Evolutionary conservation across 192 early-diverging fungal genomes (phyloP).

Genomic region (Backusella australiensis): DNA sequence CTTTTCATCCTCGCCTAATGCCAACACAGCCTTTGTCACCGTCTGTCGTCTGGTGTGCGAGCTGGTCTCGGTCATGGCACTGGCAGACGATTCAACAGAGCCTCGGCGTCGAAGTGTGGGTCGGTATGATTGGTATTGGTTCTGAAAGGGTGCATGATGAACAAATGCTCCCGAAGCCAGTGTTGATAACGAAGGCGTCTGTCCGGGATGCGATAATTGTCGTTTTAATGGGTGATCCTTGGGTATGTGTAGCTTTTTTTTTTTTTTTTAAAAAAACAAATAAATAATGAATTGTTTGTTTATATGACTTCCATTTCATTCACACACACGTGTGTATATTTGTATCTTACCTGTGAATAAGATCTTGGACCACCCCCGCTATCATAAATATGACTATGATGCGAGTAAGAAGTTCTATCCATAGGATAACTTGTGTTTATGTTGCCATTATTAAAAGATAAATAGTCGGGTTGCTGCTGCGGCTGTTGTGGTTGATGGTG

Average conservation of each 20-base stretch:
- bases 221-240: constrained; percentile 10
- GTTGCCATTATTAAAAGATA: neutral
- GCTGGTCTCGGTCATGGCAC: constrained; percentile 17
- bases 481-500: neutral
- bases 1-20: constrained; percentile 11
- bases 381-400: constrained; percentile 3
- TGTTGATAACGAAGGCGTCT: neutral
- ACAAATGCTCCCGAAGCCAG: neutral
- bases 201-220: constrained; percentile 3
- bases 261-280: neutral
- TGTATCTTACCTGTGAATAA: constrained; percentile 9
- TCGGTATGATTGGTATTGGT: neutral
- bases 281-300: neutral
- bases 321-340: neutral
- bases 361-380: neutral
- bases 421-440: neutral
- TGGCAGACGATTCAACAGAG: constrained; percentile 26
- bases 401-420: neutral
- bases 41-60: constrained; percentile 21
- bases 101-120: constrained; percentile 24
- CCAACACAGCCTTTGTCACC: constrained; percentile 26
- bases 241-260: neutral
- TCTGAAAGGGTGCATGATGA: neutral
- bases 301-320: neutral
- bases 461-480: neutral